Percentiles rank a stretch among this genome's conserved stretches.
These are phyloP conservation scores for Spathaspora sp. DNA, from an alignment of 805 yeast species.

Conservation along the genomic window DNA sequence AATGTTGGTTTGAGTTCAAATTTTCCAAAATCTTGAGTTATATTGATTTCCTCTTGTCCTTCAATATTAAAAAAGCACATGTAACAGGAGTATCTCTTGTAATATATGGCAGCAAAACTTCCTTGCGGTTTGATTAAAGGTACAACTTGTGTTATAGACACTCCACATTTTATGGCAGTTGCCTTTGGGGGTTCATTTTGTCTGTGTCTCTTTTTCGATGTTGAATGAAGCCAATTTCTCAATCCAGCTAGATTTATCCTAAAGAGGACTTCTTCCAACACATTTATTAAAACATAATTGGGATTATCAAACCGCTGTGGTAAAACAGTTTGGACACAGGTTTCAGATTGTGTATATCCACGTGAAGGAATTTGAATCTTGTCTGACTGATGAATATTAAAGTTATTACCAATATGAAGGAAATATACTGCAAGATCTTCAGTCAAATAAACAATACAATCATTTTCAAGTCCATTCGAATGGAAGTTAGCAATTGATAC, in stretches of 20 bases:
- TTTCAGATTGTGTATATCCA: not conserved
- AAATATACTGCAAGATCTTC: not conserved
- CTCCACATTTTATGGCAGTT: not conserved
- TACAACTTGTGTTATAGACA: not conserved
- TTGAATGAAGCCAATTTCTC: not conserved
- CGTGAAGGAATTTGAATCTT: not conserved
- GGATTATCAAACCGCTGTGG: not conserved
- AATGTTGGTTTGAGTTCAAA: constrained; percentile 1
- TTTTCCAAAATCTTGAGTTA: not conserved
- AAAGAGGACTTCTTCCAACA: not conserved
- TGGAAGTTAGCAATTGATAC: not conserved
- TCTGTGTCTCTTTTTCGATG: not conserved
- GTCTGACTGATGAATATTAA: not conserved
- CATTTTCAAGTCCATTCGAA: not conserved
- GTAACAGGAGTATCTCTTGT: not conserved
- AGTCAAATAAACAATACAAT: not conserved
- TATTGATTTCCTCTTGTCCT: not conserved
- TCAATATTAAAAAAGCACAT: not conserved
- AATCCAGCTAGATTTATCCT: not conserved
- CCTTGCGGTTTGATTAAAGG: not conserved
- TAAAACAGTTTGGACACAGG: not conserved
- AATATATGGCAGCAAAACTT: not conserved
- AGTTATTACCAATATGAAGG: not conserved
- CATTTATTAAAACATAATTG: not conserved
- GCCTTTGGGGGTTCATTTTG: not conserved